Evolutionary conservation across 192 early-diverging fungal species (phyloP).

Genomic region (Cladochytrium replicatum): DNA sequence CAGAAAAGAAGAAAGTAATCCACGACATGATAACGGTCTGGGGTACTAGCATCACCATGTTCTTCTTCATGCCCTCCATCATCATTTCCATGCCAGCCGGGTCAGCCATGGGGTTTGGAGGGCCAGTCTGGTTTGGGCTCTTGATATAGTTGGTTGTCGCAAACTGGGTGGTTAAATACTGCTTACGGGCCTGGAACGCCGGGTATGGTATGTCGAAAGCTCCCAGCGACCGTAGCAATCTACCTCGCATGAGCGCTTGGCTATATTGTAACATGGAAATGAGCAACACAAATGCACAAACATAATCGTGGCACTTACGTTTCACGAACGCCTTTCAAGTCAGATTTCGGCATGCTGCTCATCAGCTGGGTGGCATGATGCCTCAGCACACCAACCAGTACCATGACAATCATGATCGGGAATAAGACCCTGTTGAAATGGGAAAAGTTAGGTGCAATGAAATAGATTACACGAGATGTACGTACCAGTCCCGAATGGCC

Average conservation of each 20-base stretch:
- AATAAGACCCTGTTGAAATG: constrained; percentile 84
- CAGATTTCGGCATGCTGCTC: constrained; percentile 67
- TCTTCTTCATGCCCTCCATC: constrained; percentile 98
- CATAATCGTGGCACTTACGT: constrained; percentile 50
- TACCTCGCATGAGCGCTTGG: constrained; percentile 59
- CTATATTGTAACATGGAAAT: constrained; percentile 6
- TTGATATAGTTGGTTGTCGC: constrained; percentile 78
- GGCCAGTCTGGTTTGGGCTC: constrained; percentile 57
- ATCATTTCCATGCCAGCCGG: constrained; percentile 87
- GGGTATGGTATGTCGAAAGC: constrained; percentile 56
- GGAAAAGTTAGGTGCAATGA: background rate
- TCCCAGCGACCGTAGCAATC: constrained; percentile 50
- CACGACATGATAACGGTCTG: constrained; percentile 98
- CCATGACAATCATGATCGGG: constrained; percentile 95
- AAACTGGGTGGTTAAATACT: constrained; percentile 63
- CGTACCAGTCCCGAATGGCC: constrained; percentile 29
- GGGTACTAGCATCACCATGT: constrained; percentile 94
- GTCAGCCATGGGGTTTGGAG: constrained; percentile 80
- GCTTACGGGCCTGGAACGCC: constrained; percentile 64
- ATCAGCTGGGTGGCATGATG: constrained; percentile 85
- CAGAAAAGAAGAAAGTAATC: constrained; percentile 98
- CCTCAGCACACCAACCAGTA: constrained; percentile 88
- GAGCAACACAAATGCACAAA: background rate
- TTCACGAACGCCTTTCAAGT: constrained; percentile 73
- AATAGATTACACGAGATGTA: background rate